Percentiles rank a stretch among this genome's conserved stretches.
phyloP scores from a whole-genome alignment of 345 rosid genomes.

The Triadica sebifera region DNA sequence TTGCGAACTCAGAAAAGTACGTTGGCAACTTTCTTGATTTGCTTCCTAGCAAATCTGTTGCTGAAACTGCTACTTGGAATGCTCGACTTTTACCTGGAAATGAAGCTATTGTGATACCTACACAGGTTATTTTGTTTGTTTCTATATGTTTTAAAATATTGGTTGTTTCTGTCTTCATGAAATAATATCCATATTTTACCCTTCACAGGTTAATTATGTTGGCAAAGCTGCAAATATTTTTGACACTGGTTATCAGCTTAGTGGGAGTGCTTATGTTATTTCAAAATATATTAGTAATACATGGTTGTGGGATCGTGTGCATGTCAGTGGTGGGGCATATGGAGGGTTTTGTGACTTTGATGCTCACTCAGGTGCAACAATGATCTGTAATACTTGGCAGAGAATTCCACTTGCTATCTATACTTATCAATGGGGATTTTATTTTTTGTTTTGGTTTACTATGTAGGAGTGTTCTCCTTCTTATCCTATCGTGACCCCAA shows the following conservation, averaged over 20 bases:
- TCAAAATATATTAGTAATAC: slow-evolving; percentile 82
- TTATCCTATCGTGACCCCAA: slow-evolving; percentile 94
- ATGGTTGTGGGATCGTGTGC: slow-evolving; percentile 98
- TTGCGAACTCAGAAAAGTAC: slow-evolving; percentile 51
- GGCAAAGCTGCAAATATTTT: slow-evolving; percentile 90
- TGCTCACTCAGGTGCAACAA: slow-evolving; percentile 73
- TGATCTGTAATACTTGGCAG: background rate
- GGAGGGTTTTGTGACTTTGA: slow-evolving; percentile 96
- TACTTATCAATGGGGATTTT: slow-evolving; percentile 11
- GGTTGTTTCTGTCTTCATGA: background rate
- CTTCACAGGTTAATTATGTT: slow-evolving; percentile 83
- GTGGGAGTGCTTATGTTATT: slow-evolving; percentile 91
- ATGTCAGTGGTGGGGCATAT: slow-evolving; percentile 98
- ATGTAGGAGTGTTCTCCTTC: slow-evolving; percentile 73
- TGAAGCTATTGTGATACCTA: slow-evolving; percentile 93
- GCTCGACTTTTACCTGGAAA: slow-evolving; percentile 56
- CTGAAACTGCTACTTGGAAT: slow-evolving; percentile 51
- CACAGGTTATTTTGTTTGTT: slow-evolving; percentile 54
- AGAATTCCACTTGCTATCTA: background rate
- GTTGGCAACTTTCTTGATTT: slow-evolving; percentile 77
- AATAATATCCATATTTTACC: slow-evolving; percentile 1
- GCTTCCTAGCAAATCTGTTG: slow-evolving; percentile 65
- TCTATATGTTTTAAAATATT: background rate
- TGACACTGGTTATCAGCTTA: slow-evolving; percentile 70
- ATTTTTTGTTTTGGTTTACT: slow-evolving; percentile 6